Evolutionary conservation across 805 yeast species (phyloP), one percentile per base, ranked within the genome.

Genomic region (Metschnikowia kunwiensis): DNA sequence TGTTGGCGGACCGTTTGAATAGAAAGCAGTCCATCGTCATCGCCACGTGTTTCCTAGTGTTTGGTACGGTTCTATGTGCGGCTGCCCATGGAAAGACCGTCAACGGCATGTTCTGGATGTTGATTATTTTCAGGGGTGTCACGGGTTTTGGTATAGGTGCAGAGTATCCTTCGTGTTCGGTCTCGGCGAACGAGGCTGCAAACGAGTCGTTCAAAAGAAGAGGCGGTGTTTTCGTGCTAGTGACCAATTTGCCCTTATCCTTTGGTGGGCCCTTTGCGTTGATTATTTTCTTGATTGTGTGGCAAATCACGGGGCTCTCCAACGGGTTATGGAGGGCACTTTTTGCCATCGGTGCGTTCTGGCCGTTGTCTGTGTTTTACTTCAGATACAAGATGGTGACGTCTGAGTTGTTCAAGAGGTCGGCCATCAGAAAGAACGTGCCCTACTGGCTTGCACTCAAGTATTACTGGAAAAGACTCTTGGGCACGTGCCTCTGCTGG

Each of bases 71-170:
- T 32, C 49, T 80, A 57, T 82, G 85, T 55, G 77, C 87, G 29
- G 87, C 85, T 14, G 66, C 88, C 9, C 84, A 81, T 47, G 89
- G 88, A 24, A 51, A 43, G 1, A 46, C 77, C 12, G 53, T 52
- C 22, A 65, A 80, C 2, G 87, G 87, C 8, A 75, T 82, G 81
- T 77, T 82, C 52, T 81, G 85, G 87, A 80, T 78, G 86, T 63
- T 83, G 51, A 75, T 78, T 30, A 77, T 83, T n/a, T 66, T 76
- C 43, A 70, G 91, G 57, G 91, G 91, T 49, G 70, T 81, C 7
- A 77, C 82, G 31, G 94, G 93, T 29, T 76, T 82, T 46, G 93
- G 93, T 44, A 75, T 82, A 38, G 88, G 88, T 44, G 86, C 86
- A 23, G 88, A 82, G 54, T 82, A 82, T 52, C 82, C 84, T 8